These are phyloP conservation scores for Nadsonia fulvescens DNA, from an alignment of 805 yeast species.

Conservation along the genomic window DNA sequence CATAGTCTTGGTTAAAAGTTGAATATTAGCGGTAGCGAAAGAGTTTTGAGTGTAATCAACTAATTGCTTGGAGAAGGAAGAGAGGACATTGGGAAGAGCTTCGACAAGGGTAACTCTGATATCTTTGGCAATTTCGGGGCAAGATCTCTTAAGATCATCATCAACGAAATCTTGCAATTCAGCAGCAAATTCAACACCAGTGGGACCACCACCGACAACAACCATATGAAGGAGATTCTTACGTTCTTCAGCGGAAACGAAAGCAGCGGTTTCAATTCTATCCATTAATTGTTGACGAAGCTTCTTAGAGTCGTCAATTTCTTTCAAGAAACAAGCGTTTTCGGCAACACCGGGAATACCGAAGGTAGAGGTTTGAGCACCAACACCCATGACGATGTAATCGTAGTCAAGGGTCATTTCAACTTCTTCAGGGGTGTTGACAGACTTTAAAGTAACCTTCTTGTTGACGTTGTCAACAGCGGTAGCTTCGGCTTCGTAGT, in stretches of 20 bases:
- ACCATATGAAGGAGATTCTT: conserved; percentile 71
- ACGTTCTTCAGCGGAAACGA: conserved; percentile 54
- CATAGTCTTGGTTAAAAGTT: conserved; percentile 69
- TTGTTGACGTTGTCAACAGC: conserved; percentile 59
- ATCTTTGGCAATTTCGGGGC: conserved; percentile 71
- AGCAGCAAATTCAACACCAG: conserved; percentile 96
- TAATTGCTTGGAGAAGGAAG: conserved; percentile 25
- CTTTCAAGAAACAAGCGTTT: conserved; percentile 76
- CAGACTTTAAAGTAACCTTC: conserved; percentile 35
- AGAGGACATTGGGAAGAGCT: conserved; percentile 77
- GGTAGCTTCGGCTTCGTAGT: conserved; percentile 82
- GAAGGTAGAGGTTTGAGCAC: conserved; percentile 87
- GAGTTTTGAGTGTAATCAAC: conserved; percentile 60
- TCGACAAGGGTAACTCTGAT: conserved; percentile 73
- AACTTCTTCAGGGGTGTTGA: conserved; percentile 21
- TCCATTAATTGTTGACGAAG: conserved; percentile 73
- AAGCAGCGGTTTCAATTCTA: conserved; percentile 76
- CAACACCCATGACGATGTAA: conserved; percentile 80
- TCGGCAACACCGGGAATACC: conserved; percentile 87
- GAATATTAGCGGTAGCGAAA: conserved; percentile 48
- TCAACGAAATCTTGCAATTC: conserved; percentile 87
- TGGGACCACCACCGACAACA: conserved; percentile 97
- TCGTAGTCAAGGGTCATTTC: conserved; percentile 57
- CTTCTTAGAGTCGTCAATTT: conserved; percentile 71
- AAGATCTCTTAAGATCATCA: conserved; percentile 78